Evolutionary conservation across 2,329 filamentous ascomycete species (phyloP), one percentile per base, ranked within the genome.

Genomic region (Xylariaceae sp.): DNA sequence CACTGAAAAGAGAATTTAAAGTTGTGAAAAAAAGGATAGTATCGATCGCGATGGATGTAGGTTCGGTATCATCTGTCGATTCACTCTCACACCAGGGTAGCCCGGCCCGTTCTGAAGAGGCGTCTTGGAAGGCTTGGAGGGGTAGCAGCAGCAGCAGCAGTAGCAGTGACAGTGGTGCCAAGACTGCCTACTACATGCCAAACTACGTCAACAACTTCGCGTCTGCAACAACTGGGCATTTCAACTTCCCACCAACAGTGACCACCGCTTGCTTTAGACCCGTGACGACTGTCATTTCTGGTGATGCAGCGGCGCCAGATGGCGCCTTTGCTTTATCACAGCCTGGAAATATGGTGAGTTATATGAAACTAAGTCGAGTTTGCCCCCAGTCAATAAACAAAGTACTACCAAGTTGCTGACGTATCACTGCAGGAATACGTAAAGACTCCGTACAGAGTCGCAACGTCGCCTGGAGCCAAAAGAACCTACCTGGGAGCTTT

Each of bases 381-480:
- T 18, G 5, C 23, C 32, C 15, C 5, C 8, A 21, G 16, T 20
- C 21, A 21, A 24, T 21, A n/a, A 33, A n/a, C 4, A 41, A 20
- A 20, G 18, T n/a, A 26, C 37, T 41, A 13, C 13, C 29, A 32
- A 26, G 15, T 44, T 32, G 8, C 32, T 59, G 23, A 48, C 39
- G 9, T 26, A 21, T 7, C 8, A n/a, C 18, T 2, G 13, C 18
- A 66, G 65, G 61, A 70, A 35, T 67, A 66, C 43, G 50, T 66
- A 23, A 67, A 64, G 41, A 55, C 58, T 9, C 63, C 69, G 6
- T 72, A 72, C 57, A 67, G 59, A 53, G 70, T 71, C 23, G 70
- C 74, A 15, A 82, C 80, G 32, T 83, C 81, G 51, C 77, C 77
- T 58, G 71, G 75, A 7, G 76, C 78, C n/a, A 77, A 79, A 63